Conservation (phyloP, 2,329 filamentous ascomycete species). For the Trichoderma atroviride region DNA sequence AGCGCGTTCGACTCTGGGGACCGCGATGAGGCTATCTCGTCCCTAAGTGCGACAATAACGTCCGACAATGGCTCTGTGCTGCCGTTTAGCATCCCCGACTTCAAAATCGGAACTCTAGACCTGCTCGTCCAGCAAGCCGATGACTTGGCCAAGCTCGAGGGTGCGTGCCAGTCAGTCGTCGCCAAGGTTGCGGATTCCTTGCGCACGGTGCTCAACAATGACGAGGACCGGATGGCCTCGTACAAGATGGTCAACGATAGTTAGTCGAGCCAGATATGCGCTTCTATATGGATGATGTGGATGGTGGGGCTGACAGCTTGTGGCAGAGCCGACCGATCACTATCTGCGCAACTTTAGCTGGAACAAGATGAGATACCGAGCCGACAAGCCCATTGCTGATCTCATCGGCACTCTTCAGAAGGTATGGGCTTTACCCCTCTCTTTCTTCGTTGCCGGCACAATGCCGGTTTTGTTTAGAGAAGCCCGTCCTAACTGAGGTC, state of each 20-base stretch:
- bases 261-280: conserved; percentile 48
- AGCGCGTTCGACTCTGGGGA: conserved; percentile 82
- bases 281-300: background rate
- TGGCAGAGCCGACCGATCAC: conserved; percentile 86
- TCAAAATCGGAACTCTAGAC: conserved; percentile 97
- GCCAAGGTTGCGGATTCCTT: conserved; percentile 87
- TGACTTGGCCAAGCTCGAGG: conserved; percentile 86
- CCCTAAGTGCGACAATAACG: conserved; percentile 71
- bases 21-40: conserved; percentile 77
- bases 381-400: conserved; percentile 86
- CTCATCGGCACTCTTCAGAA: conserved; percentile 87
- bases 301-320: conserved; percentile 33
- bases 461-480: background rate
- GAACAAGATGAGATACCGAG: conserved; percentile 97
- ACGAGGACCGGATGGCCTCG: conserved; percentile 78
- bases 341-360: conserved; percentile 88
- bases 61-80: conserved; percentile 74
- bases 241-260: conserved; percentile 96
- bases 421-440: conserved; percentile 47
- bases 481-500: conserved; percentile 19
- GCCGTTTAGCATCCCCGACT: conserved; percentile 83
- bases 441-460: background rate
- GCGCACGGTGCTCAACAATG: conserved; percentile 78
- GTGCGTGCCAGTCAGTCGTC: conserved; percentile 77
- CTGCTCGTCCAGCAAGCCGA: conserved; percentile 95